Evolutionary conservation across 345 rosid species (phyloP).

Genomic region (Bretschneidera sinensis): DNA sequence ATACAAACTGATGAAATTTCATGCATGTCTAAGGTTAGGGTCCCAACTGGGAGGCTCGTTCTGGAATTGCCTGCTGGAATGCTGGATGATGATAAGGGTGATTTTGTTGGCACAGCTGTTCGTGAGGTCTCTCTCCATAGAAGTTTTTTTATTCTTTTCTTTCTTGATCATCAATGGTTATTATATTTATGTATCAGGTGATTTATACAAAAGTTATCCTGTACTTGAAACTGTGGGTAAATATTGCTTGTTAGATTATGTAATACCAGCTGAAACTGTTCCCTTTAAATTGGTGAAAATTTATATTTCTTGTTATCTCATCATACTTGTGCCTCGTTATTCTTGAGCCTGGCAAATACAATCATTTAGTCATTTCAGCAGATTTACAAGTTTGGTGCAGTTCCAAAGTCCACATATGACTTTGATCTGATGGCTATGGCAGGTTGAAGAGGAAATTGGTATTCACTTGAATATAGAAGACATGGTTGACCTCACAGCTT

Average conservation of each 20-base stretch:
- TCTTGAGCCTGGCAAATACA: not conserved
- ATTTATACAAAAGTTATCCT: too few relatives aligned
- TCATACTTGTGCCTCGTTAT: too few relatives aligned
- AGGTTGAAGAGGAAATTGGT: slow-evolving; percentile 93
- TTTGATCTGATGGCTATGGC: slow-evolving; percentile 2
- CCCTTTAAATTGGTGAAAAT: too few relatives aligned
- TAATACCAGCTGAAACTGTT: not conserved
- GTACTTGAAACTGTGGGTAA: too few relatives aligned
- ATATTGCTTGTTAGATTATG: too few relatives aligned
- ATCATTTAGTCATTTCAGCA: not conserved
- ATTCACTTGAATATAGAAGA: slow-evolving; percentile 62
- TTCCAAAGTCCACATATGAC: not conserved
- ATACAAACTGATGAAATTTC: not conserved
- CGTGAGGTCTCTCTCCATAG: slow-evolving; percentile 59
- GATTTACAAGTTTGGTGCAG: not conserved
- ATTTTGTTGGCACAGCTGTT: slow-evolving; percentile 86
- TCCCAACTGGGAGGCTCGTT: slow-evolving; percentile 71
- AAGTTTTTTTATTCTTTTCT: not conserved
- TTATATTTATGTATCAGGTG: too few relatives aligned
- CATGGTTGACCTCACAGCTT: slow-evolving; percentile 83
- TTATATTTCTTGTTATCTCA: too few relatives aligned
- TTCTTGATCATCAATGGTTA: not conserved
- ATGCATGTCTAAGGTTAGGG: slow-evolving; percentile 59
- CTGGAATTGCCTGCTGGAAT: slow-evolving; percentile 97
- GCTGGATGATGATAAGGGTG: slow-evolving; percentile 82